Evolutionary conservation across 768 basidiomycete species (phyloP), one percentile per base, ranked within the genome.

Genomic region (Hygrocybe punicea): DNA sequence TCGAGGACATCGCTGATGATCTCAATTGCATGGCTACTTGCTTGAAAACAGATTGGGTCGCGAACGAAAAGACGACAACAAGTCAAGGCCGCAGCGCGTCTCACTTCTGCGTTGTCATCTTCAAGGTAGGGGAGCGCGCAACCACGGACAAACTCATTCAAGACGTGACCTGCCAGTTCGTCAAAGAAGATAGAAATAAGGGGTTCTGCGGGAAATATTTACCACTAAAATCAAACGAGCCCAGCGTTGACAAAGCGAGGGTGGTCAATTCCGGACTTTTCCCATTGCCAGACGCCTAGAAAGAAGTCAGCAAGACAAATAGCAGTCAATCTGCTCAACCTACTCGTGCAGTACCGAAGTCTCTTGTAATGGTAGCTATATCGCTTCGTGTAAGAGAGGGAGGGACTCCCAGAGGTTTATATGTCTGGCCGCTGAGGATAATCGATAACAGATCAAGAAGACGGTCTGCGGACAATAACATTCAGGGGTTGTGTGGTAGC

Each of bases 1-100:
- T 97, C 94, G 40, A 98, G 80, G n/a, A 98, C 95, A 61, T 98
- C 96, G 69, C 92, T 93, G 66, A 99, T 95, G 57, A 98, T 87
- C 66, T 98, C 93, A 54, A 97, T 96, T 7, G 95, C 90, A 71
- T 98, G 91, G 63, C 87, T 93, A 75, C 93, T 96, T 9, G 93
- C 88, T 73, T 98, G 95, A 63, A 91, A 92, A 69, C 92, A 94
- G 51, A 98, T 97, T 0, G 95, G 94, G 73, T 99, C 97, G 56
- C 87, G 85, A 58, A 94, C 86, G 67, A 98, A 96, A 13, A 98
- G 81, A 46, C 83, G 83, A 64, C 94, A 97, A 67, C 94, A 98
- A 1, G 95, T 94, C 46, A 91, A 68, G 3, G 96, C 97, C 10
- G 96, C 93, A 6, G 93, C 91, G 29, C 87, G 82, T 14, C 97